Percentiles rank a stretch among this genome's conserved stretches.
Evolutionary conservation across 306 rosid species (phyloP).

Genomic region (Astragalus glycyphyllos): DNA sequence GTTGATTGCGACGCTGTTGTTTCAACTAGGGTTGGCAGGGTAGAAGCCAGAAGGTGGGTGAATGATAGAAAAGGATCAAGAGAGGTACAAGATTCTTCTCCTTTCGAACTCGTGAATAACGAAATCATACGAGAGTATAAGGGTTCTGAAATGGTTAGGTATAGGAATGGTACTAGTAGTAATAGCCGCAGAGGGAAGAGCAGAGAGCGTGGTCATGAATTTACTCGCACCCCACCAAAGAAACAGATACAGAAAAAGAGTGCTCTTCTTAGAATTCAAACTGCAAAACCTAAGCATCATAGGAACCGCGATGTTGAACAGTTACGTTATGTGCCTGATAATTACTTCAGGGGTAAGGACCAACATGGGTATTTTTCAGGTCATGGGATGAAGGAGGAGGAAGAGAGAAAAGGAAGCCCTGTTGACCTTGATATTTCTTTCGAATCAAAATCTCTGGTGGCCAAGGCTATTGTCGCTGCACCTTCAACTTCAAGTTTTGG

Average conservation of each 20-base stretch:
- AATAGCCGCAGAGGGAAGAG: constrained; percentile 45
- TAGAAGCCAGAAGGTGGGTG: constrained; percentile 59
- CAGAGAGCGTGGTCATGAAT: constrained; percentile 63
- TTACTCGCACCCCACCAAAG: constrained; percentile 63
- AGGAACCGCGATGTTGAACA: constrained; percentile 66
- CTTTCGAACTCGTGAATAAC: constrained; percentile 48
- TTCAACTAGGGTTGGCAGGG: constrained; percentile 44
- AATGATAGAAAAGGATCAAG: constrained; percentile 49
- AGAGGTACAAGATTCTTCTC: constrained; percentile 40
- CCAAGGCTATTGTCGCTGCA: constrained; percentile 66
- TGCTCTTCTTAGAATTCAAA: constrained; percentile 85
- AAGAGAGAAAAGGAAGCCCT: constrained; percentile 60
- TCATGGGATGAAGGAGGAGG: constrained; percentile 53
- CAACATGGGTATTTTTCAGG: constrained; percentile 49
- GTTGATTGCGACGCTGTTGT: constrained; percentile 42
- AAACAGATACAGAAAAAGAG: constrained; percentile 94
- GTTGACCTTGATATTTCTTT: constrained; percentile 89
- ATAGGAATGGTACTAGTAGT: constrained; percentile 13
- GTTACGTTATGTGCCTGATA: constrained; percentile 51
- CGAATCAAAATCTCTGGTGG: constrained; percentile 81
- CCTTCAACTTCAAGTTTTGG: constrained; percentile 47
- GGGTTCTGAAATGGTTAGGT: constrained; percentile 55
- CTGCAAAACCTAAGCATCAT: constrained; percentile 56
- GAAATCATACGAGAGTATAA: constrained; percentile 58
- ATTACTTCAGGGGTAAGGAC: constrained; percentile 62